Evolutionary conservation across 225 moss, liverwort and hornwort species (phyloP).

Genomic region (Pleurozium schreberi): DNA sequence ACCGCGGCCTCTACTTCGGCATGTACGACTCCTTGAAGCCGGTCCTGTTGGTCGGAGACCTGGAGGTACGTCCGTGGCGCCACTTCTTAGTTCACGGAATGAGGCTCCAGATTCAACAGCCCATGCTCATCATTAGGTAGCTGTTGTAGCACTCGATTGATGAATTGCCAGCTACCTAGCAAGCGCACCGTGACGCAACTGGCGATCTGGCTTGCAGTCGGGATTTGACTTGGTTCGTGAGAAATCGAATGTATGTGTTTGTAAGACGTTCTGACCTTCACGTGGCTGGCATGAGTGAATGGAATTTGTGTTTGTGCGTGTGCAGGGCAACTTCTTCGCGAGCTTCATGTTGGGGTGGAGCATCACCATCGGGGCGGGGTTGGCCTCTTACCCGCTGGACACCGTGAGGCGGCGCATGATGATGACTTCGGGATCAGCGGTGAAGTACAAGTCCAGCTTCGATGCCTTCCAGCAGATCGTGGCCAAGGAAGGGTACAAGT

Average conservation of each 20-base stretch:
- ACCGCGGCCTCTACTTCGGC: constrained; percentile 76
- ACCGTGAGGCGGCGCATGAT: constrained; percentile 78
- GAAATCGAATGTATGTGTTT: not conserved
- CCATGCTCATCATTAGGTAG: not conserved
- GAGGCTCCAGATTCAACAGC: not conserved
- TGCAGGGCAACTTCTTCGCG: constrained; percentile 60
- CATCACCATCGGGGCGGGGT: constrained; percentile 61
- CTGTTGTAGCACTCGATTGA: not conserved
- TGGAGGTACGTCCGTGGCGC: constrained; percentile 35
- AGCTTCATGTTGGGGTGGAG: constrained; percentile 77
- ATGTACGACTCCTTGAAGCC: constrained; percentile 78
- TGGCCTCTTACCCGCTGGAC: constrained; percentile 70
- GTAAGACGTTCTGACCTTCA: not conserved
- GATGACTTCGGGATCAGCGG: constrained; percentile 80
- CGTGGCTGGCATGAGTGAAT: not conserved
- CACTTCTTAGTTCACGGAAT: not conserved
- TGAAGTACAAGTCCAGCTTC: constrained; percentile 62
- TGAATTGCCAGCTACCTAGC: not conserved
- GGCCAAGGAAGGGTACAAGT: constrained; percentile 55
- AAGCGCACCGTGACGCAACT: not conserved
- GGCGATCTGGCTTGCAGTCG: not conserved
- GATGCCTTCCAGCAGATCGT: constrained; percentile 51
- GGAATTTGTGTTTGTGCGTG: not conserved
- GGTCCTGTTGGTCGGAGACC: constrained; percentile 50
- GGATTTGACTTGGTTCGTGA: not conserved